Base-by-base conservation (phyloP, 108 stramenopile species). In the Nannochloropsis salina region DNA sequence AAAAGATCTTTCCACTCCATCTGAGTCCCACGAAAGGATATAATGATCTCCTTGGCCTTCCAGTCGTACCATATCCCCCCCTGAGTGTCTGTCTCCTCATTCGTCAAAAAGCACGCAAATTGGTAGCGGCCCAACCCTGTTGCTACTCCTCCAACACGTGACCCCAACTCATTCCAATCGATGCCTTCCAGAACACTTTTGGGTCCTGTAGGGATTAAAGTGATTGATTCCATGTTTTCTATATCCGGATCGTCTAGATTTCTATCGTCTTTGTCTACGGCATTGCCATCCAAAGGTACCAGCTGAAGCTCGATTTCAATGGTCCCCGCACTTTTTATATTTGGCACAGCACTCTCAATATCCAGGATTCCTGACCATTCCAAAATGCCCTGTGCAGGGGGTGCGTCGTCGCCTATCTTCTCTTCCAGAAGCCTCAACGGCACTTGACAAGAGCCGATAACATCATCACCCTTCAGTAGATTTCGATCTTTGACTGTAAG, bases 21-120 rank as follows among this genome's bases (percentile, higher is more conserved):
- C 61, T 74, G 61, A 15, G 61, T 74, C 20, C 61, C 61, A 2
- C 61, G 61, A n/a, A 74, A 74, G 61, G 61, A 74, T 15, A 74
- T n/a, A 74, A 74, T 74, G 61, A 74, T 74, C 61, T 74, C 61
- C 61, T 74, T 74, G 61, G 61, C 61, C n/a, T 74, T 74, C 20
- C 20, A 15, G n/a, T 74, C 61, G 8, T n/a, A 74, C 61, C 61
- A 74, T 15, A 74, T 74, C 3, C 61, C 61, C 61, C 61, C 61
- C 6, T 74, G 61, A 15, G 61, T 74, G n/a, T 74, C 61, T 15
- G 61, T 74, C 61, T 74, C 61, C 61, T 74, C 61, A 2, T 74
- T 74, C 0, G 61, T 74, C 6, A 74, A n/a, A 74, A 74, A 74
- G 61, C 61, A 74, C 20, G 61, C 61, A 74, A 74, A 74, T n/a